A percentile compares a stretch with the other conserved stretches of the same genome.
These are phyloP conservation scores for Boechera divaricarpa DNA, from an alignment of 345 rosid genomes.

Conservation along the genomic window DNA sequence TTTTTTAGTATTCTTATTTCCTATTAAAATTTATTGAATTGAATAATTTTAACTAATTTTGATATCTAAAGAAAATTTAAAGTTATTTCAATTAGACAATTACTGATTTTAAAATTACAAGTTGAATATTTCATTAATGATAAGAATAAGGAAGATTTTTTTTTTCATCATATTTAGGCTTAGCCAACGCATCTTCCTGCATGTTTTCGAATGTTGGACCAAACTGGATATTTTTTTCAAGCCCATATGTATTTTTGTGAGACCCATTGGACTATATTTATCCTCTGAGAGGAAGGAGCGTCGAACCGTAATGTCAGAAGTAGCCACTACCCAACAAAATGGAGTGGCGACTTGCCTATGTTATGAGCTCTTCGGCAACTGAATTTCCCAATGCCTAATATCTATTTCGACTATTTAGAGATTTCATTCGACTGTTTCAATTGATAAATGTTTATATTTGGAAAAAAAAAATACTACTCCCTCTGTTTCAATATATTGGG, in stretches of 20 bases:
- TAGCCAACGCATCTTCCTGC: not conserved
- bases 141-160: not conserved
- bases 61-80: not conserved
- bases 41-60: not conserved
- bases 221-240: not conserved
- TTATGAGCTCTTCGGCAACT: too few relatives aligned
- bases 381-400: too few relatives aligned
- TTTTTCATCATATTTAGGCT: not conserved
- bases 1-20: not conserved
- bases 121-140: not conserved
- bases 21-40: not conserved
- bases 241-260: not conserved
- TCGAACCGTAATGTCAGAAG: not conserved
- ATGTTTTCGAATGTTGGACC: not conserved
- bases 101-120: not conserved
- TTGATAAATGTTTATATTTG: constrained; percentile 27
- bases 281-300: not conserved
- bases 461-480: not conserved
- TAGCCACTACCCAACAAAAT: not conserved
- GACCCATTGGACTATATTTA: not conserved
- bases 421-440: too few relatives aligned
- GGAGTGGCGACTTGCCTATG: not conserved
- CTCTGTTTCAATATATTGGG: too few relatives aligned
- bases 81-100: not conserved
- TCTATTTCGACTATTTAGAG: too few relatives aligned